These are phyloP conservation scores for Blumeria hordei DNA, from an alignment of 2,329 filamentous ascomycete species.

Conservation along the genomic window DNA sequence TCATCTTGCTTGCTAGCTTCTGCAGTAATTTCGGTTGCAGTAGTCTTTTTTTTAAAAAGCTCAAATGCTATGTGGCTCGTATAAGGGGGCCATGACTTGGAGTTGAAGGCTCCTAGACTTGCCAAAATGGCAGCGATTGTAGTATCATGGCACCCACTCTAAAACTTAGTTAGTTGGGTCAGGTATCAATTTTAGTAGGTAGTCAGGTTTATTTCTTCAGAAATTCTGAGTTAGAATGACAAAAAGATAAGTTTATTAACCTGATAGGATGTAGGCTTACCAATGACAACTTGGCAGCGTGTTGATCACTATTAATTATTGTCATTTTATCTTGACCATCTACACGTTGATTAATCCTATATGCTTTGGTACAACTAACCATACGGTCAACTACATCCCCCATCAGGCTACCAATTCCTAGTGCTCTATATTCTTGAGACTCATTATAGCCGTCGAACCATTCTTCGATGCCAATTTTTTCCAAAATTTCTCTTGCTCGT, in stretches of 20 bases:
- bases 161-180: neutral
- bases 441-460: slow-evolving; percentile 81
- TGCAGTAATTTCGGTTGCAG: slow-evolving; percentile 7
- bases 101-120: slow-evolving; percentile 55
- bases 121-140: slow-evolving; percentile 61
- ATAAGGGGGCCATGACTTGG: slow-evolving; percentile 67
- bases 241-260: neutral
- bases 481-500: slow-evolving; percentile 42
- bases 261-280: slow-evolving; percentile 1
- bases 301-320: slow-evolving; percentile 22
- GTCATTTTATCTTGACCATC: slow-evolving; percentile 10
- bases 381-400: slow-evolving; percentile 63
- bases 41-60: slow-evolving; percentile 39
- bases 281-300: slow-evolving; percentile 44
- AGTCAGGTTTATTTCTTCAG: neutral
- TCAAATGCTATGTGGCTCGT: slow-evolving; percentile 83
- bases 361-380: slow-evolving; percentile 38
- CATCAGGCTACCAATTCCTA: slow-evolving; percentile 67
- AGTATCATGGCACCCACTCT: slow-evolving; percentile 73
- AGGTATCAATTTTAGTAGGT: neutral
- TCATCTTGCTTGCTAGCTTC: slow-evolving; percentile 7
- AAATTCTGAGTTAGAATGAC: neutral
- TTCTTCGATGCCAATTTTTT: slow-evolving; percentile 59
- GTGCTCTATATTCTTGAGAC: slow-evolving; percentile 60
- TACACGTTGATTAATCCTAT: slow-evolving; percentile 21